phyloP scores from a whole-genome alignment of 1,284 basidiomycete species.

The Trametes pubescens region DNA sequence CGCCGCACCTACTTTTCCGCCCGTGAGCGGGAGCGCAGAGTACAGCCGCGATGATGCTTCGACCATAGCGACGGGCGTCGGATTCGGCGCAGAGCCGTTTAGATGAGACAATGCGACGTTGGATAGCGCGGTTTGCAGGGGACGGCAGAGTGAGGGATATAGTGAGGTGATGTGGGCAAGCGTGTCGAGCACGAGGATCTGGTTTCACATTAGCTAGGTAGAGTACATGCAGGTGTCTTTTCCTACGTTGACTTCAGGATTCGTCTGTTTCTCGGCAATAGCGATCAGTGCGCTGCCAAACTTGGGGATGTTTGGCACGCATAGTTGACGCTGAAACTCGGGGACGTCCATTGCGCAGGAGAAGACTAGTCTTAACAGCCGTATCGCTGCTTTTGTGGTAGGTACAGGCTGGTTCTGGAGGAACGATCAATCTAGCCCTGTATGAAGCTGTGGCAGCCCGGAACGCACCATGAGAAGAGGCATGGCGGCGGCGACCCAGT shows the following conservation, averaged over 20 bases:
- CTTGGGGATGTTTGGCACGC: slow-evolving; percentile 74
- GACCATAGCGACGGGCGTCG: slow-evolving; percentile 51
- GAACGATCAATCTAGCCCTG: slow-evolving; percentile 5
- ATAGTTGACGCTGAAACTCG: slow-evolving; percentile 82
- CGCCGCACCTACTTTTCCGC: slow-evolving; percentile 79
- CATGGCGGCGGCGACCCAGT: slow-evolving; percentile 70
- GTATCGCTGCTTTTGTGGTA: slow-evolving; percentile 63
- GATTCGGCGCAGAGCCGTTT: slow-evolving; percentile 57
- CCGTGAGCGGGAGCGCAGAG: slow-evolving; percentile 67
- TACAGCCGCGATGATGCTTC: slow-evolving; percentile 64
- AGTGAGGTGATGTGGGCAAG: slow-evolving; percentile 64
- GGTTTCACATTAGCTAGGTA: background rate
- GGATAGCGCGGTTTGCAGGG: slow-evolving; percentile 58
- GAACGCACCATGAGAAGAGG: slow-evolving; percentile 57
- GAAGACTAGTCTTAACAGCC: slow-evolving; percentile 69
- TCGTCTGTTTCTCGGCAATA: slow-evolving; percentile 59
- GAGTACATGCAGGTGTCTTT: background rate
- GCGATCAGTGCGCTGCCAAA: slow-evolving; percentile 64
- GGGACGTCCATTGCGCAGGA: slow-evolving; percentile 61
- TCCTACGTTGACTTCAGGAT: slow-evolving; percentile 61
- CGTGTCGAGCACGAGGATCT: slow-evolving; percentile 62
- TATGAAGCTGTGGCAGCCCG: slow-evolving; percentile 26
- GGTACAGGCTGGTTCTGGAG: slow-evolving; percentile 75
- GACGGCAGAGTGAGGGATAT: slow-evolving; percentile 72
- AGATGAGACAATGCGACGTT: slow-evolving; percentile 61